Conservation (phyloP, 2,329 filamentous ascomycete genomes). For the Neofusicoccum ribis region DNA sequence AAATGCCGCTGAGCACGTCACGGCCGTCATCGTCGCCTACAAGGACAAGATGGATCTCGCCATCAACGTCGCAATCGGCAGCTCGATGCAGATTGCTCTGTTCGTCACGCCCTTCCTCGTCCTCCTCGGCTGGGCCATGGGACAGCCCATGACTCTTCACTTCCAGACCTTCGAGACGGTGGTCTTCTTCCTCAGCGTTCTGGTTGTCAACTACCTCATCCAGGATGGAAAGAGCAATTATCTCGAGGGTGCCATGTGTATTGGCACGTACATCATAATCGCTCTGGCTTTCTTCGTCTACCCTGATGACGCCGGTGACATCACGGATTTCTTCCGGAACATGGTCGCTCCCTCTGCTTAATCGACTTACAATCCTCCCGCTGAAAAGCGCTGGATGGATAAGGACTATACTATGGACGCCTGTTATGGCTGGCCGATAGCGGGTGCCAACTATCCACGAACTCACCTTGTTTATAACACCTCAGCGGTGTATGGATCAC, state of each 20-base stretch:
- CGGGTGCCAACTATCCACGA: background rate
- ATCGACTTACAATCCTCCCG: background rate
- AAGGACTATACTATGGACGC: background rate
- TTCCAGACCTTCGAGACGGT: constrained; percentile 90
- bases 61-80: constrained; percentile 57
- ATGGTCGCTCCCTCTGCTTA: background rate
- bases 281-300: constrained; percentile 63
- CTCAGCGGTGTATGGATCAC: background rate
- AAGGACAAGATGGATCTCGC: constrained; percentile 61
- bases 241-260: constrained; percentile 70
- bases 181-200: constrained; percentile 77
- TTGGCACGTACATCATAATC: constrained; percentile 59
- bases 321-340: constrained; percentile 21
- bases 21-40: constrained; percentile 55
- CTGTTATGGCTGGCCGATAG: background rate
- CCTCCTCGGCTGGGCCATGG: constrained; percentile 57
- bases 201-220: constrained; percentile 87
- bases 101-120: constrained; percentile 60
- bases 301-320: constrained; percentile 51
- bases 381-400: too few relatives aligned
- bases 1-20: constrained; percentile 59
- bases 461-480: background rate
- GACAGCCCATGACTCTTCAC: constrained; percentile 64
- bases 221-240: constrained; percentile 85
- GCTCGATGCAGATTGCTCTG: constrained; percentile 57